phyloP scores from a whole-genome alignment of 2,329 filamentous ascomycete species.

The Trichoderma gracile region DNA sequence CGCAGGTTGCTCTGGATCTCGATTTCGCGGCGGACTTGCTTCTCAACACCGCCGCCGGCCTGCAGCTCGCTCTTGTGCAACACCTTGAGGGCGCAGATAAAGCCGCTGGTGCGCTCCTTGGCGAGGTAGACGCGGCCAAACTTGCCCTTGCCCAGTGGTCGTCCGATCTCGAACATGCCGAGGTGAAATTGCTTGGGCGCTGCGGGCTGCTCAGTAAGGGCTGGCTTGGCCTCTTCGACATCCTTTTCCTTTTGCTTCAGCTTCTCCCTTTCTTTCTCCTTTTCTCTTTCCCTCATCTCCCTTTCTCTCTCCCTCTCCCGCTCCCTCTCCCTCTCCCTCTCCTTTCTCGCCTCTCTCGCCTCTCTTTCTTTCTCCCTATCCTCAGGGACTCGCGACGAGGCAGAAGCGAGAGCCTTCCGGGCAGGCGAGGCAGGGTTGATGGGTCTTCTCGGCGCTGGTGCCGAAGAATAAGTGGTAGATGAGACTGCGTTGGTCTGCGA shows the following conservation, averaged over 20 bases:
- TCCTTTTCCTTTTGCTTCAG: constrained; percentile 49
- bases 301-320: neutral
- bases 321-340: neutral
- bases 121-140: constrained; percentile 73
- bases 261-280: neutral
- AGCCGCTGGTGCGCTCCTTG: constrained; percentile 64
- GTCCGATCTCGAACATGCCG: constrained; percentile 76
- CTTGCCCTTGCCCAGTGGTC: constrained; percentile 71
- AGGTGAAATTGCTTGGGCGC: constrained; percentile 73
- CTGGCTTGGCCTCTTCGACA: constrained; percentile 50
- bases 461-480: constrained; percentile 67
- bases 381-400: constrained; percentile 35
- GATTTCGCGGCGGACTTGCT: constrained; percentile 70
- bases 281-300: neutral
- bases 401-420: constrained; percentile 51
- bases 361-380: constrained; percentile 50
- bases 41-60: constrained; percentile 69
- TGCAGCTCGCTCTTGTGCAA: constrained; percentile 71
- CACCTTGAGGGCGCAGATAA: constrained; percentile 72
- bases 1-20: constrained; percentile 73
- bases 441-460: constrained; percentile 59
- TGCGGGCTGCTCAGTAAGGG: constrained; percentile 58
- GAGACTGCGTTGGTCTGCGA: constrained; percentile 68
- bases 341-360: constrained; percentile 33
- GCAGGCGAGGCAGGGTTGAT: constrained; percentile 46